A percentile compares a stretch with the other conserved stretches of the same genome.
phyloP scores from a whole-genome alignment of 768 basidiomycete species.

The Rhodotorula kratochvilovae region DNA sequence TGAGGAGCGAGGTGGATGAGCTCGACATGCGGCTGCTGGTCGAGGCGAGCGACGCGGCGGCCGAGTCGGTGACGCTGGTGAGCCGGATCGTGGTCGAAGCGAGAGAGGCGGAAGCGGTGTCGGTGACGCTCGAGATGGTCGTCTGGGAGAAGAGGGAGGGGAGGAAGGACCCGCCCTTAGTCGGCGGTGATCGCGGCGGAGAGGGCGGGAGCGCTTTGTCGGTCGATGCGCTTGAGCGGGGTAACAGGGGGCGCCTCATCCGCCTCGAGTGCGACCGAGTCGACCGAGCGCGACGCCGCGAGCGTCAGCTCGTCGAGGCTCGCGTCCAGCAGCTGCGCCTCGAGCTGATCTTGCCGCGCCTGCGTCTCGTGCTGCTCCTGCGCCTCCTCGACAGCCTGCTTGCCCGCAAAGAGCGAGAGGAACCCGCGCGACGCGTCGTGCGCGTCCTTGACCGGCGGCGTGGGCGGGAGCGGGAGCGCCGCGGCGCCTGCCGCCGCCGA shows the following conservation, averaged over 20 bases:
- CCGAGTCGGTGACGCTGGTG: not conserved
- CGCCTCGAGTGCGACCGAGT: not conserved
- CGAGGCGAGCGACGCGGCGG: conserved; percentile 1
- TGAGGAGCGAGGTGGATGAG: conserved; percentile 11
- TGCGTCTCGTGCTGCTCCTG: not conserved
- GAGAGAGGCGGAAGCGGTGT: conserved; percentile 1
- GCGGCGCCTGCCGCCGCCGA: not conserved
- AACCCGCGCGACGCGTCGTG: not conserved
- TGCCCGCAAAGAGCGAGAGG: conserved; percentile 27
- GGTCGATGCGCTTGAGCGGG: not conserved
- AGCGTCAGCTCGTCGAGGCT: conserved; percentile 8
- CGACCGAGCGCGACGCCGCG: not conserved
- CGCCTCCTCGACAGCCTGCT: conserved; percentile 3
- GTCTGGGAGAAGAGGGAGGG: not conserved
- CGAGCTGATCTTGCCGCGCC: conserved; percentile 6
- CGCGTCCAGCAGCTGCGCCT: conserved; percentile 20
- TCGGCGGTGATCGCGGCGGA: not conserved
- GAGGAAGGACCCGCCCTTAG: not conserved
- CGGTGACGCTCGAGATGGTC: not conserved
- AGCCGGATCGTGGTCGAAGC: not conserved
- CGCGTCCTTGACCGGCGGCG: conserved; percentile 7
- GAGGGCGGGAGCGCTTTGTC: conserved; percentile 16
- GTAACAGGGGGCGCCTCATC: not conserved
- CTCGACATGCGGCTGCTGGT: not conserved
- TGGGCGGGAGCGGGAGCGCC: not conserved